Conservation (phyloP, 371 early-diverging fungal species). For the Mortierella sp. region DNA sequence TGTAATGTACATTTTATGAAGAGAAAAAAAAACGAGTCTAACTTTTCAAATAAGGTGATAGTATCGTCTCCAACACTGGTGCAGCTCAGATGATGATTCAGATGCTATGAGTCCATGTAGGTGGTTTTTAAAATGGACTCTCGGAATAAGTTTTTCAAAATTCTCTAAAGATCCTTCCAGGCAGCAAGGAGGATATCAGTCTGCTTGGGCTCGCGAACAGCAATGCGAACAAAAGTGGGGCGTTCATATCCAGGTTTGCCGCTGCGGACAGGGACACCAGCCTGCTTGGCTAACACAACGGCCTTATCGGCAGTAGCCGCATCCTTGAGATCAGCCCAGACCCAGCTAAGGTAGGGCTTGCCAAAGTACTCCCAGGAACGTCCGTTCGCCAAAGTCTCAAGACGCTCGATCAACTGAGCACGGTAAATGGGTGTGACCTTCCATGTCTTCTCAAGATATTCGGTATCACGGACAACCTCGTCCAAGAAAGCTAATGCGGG, state of each 20-base stretch:
- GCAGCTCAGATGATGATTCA: no score
- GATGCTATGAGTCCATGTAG: no score
- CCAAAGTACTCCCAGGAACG: constrained; percentile 80
- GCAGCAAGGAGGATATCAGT: constrained; percentile 74
- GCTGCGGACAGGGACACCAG: constrained; percentile 87
- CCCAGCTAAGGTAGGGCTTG: constrained; percentile 84
- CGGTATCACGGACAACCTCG: constrained; percentile 76
- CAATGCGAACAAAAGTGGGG: constrained; percentile 81
- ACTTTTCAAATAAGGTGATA: no score
- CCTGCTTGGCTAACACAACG: constrained; percentile 71
- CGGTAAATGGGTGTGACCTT: constrained; percentile 75
- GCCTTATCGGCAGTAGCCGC: constrained; percentile 70
- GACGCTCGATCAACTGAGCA: constrained; percentile 67
- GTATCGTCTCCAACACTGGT: no score
- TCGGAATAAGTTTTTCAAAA: neutral
- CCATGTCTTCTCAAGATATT: constrained; percentile 83
- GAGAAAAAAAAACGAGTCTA: no score
- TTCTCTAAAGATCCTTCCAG: constrained; percentile 67
- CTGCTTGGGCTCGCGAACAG: constrained; percentile 78
- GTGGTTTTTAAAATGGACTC: neutral
- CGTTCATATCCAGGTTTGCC: constrained; percentile 85
- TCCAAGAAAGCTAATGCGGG: constrained; percentile 85
- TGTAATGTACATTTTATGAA: no score
- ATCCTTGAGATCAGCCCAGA: constrained; percentile 81
- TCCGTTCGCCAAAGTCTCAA: constrained; percentile 54